Evolutionary conservation across 345 rosid genomes (phyloP), one percentile per base, ranked within the genome.

Genomic region (Hypericum perforatum): DNA sequence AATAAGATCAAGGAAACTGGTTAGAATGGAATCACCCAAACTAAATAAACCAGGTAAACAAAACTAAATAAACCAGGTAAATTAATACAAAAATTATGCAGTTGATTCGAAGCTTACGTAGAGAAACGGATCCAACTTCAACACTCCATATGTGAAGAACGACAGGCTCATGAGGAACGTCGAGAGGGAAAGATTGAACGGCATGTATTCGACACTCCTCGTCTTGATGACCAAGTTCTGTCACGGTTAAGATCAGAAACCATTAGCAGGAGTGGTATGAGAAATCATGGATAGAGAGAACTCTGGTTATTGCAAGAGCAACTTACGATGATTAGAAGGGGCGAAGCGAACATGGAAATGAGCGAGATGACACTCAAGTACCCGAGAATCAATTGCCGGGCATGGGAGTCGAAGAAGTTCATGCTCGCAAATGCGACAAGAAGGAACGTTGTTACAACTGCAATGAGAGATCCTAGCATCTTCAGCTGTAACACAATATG

Each of bases 161-260:
- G 81, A 74, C n/a, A 76, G 62, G 53, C 81, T 74, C 77, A 56
- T 76, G 61, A 74, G 39, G 59, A 76, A 71, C 16, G 77, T 71
- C 9, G 85, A 64, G 14, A 79, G 60, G 7, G 85, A 79, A n/a
- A 79, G 81, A 41, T 43, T 65, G 39, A 74, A 69, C 0, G 85
- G 79, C 85, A 79, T 79, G 72, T 52, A 79, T 14, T 76, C 85
- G 3, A 76, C 74, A 11, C 85, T 79, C 37, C 54, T 69, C 32
- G 70, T 71, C 42, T 71, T 71, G 41, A 69, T 59, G 45, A 76
- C 85, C 68, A 74, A 37, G 47, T 74, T 76, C 85, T 79, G 77
- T 6, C 53, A 46, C 6, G 32, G 8, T 43, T 16, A 12, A 14
- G 41, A 0, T 9, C 7, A 41, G 32, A 9, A 59, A 52, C 39